These are phyloP conservation scores for Aspergillus jensenii DNA, from an alignment of 2,329 filamentous ascomycete genomes.

Conservation along the genomic window DNA sequence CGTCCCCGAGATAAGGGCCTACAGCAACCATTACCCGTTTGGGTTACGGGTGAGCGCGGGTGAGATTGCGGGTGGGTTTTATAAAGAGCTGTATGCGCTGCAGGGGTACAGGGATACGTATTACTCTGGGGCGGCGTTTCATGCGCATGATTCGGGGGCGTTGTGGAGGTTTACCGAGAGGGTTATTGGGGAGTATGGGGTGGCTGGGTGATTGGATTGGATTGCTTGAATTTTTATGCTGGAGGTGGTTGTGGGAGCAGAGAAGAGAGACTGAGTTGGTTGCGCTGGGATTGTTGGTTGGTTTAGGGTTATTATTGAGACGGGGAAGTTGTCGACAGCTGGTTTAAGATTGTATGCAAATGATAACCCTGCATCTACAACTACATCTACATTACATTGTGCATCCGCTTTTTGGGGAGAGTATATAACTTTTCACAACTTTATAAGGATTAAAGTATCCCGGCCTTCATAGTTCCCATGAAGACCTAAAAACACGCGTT, in stretches of 20 bases:
- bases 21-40: conserved; percentile 26
- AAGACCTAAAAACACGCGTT: no score
- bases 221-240: not conserved
- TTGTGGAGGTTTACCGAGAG: conserved; percentile 3
- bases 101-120: conserved; percentile 41
- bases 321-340: no score
- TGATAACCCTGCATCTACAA: no score
- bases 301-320: no score
- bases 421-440: no score
- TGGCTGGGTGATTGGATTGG: not conserved
- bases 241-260: not conserved
- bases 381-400: no score
- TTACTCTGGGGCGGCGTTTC: conserved; percentile 35
- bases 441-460: no score
- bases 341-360: no score
- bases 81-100: conserved; percentile 36
- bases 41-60: conserved; percentile 29
- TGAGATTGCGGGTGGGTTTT: conserved; percentile 36
- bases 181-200: not conserved
- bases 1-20: conserved; percentile 16
- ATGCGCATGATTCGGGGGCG: conserved; percentile 1
- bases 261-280: no score
- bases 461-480: no score
- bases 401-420: no score
- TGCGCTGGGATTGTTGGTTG: no score